Evolutionary conservation across 176 grass and related monocot species (phyloP).

Genomic region (Phyllostachys edulis): DNA sequence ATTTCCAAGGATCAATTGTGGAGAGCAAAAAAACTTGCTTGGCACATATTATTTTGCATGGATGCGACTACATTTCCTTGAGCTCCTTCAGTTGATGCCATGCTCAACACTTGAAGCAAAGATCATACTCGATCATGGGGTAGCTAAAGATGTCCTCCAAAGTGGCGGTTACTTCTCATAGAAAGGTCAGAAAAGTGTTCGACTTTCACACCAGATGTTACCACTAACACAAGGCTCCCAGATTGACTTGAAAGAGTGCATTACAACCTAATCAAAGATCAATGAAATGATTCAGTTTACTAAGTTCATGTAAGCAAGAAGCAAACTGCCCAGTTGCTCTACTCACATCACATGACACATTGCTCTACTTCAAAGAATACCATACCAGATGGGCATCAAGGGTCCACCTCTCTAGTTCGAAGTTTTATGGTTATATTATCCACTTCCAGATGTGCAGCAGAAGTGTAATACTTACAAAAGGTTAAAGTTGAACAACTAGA

Average conservation of each 20-base stretch:
- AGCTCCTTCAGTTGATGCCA: conserved; percentile 8
- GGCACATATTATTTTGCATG: background rate
- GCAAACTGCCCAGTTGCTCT: conserved; percentile 13
- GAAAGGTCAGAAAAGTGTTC: background rate
- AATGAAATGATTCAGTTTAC: background rate
- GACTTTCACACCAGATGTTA: conserved; percentile 23
- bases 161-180: conserved; percentile 15
- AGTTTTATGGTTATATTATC: background rate
- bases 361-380: conserved; percentile 28
- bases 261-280: background rate
- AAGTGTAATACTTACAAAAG: background rate
- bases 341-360: conserved; percentile 21
- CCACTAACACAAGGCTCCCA: conserved; percentile 10
- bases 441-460: background rate
- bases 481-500: background rate
- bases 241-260: background rate
- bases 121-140: background rate
- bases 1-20: background rate
- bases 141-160: background rate
- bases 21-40: background rate
- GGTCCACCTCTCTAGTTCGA: background rate
- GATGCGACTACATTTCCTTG: background rate
- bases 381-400: background rate
- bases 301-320: conserved; percentile 35
- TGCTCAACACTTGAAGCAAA: conserved; percentile 35